Percentiles rank a stretch among this genome's conserved stretches.
phyloP scores from a whole-genome alignment of 768 basidiomycete species.

The Kwoniella dendrophila region DNA sequence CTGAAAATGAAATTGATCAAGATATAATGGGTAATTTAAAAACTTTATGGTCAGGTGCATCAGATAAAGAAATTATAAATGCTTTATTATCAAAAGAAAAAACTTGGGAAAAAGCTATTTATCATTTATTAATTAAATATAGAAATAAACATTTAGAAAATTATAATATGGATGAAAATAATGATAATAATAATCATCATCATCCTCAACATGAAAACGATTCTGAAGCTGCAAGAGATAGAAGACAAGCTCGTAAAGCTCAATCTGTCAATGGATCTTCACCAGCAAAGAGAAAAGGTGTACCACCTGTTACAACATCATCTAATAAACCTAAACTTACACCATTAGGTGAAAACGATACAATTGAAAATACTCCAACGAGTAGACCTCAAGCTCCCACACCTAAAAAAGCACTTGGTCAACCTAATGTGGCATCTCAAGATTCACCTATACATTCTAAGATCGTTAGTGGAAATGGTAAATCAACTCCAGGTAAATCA shows the following conservation, averaged over 20 bases:
- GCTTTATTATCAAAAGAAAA: constrained; percentile 65
- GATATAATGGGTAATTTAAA: constrained; percentile 87
- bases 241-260: constrained; percentile 33
- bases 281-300: constrained; percentile 49
- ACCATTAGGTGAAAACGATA: constrained; percentile 44
- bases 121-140: constrained; percentile 84
- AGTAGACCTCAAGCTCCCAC: constrained; percentile 56
- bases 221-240: constrained; percentile 42
- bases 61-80: constrained; percentile 72
- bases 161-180: constrained; percentile 65
- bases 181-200: no score
- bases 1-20: constrained; percentile 70
- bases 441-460: neutral
- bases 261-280: constrained; percentile 31
- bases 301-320: constrained; percentile 16
- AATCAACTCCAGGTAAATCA: constrained; percentile 25
- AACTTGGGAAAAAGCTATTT: constrained; percentile 96
- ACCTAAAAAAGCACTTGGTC: constrained; percentile 55
- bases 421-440: constrained; percentile 31
- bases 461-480: constrained; percentile 5
- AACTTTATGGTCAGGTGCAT: constrained; percentile 84
- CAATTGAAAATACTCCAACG: constrained; percentile 33
- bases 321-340: constrained; percentile 27
- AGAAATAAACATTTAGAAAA: constrained; percentile 72
- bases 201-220: no score